Conservation (phyloP, 768 basidiomycete genomes). For the Mycena venus region DNA sequence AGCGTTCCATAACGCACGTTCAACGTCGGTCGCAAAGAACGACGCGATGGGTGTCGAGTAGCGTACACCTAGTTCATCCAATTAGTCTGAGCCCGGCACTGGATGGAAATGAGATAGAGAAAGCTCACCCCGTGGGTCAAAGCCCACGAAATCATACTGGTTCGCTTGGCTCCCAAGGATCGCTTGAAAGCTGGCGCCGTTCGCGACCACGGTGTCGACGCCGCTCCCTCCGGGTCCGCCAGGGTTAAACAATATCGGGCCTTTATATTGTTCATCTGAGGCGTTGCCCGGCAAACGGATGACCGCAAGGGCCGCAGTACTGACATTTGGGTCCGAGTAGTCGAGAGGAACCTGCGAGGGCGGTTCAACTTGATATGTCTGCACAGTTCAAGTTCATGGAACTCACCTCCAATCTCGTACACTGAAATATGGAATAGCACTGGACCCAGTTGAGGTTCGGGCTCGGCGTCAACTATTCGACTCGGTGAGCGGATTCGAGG, state of each 20-base stretch:
- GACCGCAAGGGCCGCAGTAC: conserved; percentile 18
- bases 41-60: conserved; percentile 23
- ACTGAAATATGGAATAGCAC: conserved; percentile 10
- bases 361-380: neutral
- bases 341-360: conserved; percentile 22
- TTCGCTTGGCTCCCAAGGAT: conserved; percentile 8
- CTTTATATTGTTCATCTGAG: conserved; percentile 4
- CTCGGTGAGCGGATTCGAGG: neutral
- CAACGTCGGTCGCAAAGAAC: conserved; percentile 25
- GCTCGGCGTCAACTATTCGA: conserved; percentile 2
- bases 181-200: neutral
- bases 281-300: conserved; percentile 11
- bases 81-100: too few relatives aligned
- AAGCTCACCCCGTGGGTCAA: conserved; percentile 25
- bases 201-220: conserved; percentile 7
- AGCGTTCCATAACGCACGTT: conserved; percentile 26
- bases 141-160: conserved; percentile 24
- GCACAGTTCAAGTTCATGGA: neutral
- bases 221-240: conserved; percentile 28
- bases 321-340: neutral
- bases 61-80: conserved; percentile 5
- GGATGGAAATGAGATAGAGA: neutral
- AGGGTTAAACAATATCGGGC: conserved; percentile 26
- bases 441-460: neutral
- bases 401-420: neutral